A percentile compares a stretch with the other conserved stretches of the same genome.
Conservation (phyloP, 2,329 filamentous ascomycete species). For the Pestalotiopsis sp. region DNA sequence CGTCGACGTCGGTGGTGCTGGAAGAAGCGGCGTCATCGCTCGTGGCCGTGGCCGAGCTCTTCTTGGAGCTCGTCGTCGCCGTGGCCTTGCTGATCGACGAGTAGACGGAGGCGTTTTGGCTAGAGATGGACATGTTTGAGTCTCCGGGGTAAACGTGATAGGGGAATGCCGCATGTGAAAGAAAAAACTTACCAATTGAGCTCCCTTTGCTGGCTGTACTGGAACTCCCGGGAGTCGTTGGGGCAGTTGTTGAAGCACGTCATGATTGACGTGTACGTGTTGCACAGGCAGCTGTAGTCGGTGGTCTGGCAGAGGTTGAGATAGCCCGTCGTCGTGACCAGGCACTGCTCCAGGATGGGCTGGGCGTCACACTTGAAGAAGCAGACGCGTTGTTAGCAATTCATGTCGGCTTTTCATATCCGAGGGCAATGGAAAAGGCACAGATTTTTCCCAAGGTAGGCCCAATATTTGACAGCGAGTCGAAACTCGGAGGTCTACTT, state of each 20-base stretch:
- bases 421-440: too few species aligned
- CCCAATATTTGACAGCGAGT: neutral
- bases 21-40: neutral
- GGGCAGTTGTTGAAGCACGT: slow-evolving; percentile 70
- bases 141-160: too few species aligned
- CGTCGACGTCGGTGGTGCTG: slow-evolving; percentile 1
- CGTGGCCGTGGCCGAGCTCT: slow-evolving; percentile 17
- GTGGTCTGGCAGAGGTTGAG: slow-evolving; percentile 30
- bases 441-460: too few species aligned
- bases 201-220: slow-evolving; percentile 25
- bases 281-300: slow-evolving; percentile 56
- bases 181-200: slow-evolving; percentile 29
- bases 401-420: neutral
- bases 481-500: neutral
- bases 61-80: slow-evolving; percentile 13
- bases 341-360: slow-evolving; percentile 39
- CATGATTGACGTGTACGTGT: slow-evolving; percentile 53
- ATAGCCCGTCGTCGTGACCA: slow-evolving; percentile 37
- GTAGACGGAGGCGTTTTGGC: slow-evolving; percentile 31
- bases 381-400: neutral
- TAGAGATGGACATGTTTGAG: slow-evolving; percentile 12
- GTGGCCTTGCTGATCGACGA: slow-evolving; percentile 21
- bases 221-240: slow-evolving; percentile 36
- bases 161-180: too few species aligned
- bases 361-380: slow-evolving; percentile 33